Conservation (phyloP, 2,329 filamentous ascomycete genomes). For the Monosporascus sp. region DNA sequence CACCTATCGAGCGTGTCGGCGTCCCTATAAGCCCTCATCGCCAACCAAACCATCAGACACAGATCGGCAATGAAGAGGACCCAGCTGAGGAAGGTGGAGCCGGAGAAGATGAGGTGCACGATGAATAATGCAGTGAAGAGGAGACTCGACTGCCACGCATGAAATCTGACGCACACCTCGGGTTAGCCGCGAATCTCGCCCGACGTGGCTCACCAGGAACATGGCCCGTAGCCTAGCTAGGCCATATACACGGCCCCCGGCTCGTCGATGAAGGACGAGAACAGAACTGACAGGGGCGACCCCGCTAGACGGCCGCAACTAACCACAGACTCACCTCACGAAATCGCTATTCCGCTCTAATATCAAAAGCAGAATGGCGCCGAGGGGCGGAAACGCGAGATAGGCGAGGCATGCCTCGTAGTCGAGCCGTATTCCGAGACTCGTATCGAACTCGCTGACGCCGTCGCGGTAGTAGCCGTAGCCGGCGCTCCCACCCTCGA, state of each 20-base stretch:
- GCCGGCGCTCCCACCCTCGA: slow-evolving; percentile 18
- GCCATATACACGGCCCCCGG: no score
- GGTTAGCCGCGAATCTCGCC: no score
- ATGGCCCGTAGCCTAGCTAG: no score
- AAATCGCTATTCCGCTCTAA: slow-evolving; percentile 95
- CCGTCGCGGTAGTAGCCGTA: slow-evolving; percentile 44
- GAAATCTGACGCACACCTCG: slow-evolving; percentile 57
- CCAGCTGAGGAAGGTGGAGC: slow-evolving; percentile 81
- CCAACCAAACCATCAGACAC: slow-evolving; percentile 69
- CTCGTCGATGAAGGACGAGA: no score
- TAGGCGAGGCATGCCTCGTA: slow-evolving; percentile 92
- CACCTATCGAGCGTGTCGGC: slow-evolving; percentile 63
- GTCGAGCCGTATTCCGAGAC: slow-evolving; percentile 78
- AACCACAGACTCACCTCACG: slow-evolving; percentile 61
- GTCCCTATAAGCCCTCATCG: slow-evolving; percentile 77
- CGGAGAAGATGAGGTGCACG: slow-evolving; percentile 79
- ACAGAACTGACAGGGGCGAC: no score
- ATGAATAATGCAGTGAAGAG: slow-evolving; percentile 72
- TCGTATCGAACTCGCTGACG: slow-evolving; percentile 85
- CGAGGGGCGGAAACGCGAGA: slow-evolving; percentile 75
- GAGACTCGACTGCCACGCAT: slow-evolving; percentile 91
- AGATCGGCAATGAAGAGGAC: slow-evolving; percentile 74
- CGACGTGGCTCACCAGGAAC: no score
- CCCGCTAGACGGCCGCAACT: no score
- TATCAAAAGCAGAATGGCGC: slow-evolving; percentile 77